phyloP scores from a whole-genome alignment of 768 basidiomycete genomes.

The Cystofilobasidium bisporidii region DNA sequence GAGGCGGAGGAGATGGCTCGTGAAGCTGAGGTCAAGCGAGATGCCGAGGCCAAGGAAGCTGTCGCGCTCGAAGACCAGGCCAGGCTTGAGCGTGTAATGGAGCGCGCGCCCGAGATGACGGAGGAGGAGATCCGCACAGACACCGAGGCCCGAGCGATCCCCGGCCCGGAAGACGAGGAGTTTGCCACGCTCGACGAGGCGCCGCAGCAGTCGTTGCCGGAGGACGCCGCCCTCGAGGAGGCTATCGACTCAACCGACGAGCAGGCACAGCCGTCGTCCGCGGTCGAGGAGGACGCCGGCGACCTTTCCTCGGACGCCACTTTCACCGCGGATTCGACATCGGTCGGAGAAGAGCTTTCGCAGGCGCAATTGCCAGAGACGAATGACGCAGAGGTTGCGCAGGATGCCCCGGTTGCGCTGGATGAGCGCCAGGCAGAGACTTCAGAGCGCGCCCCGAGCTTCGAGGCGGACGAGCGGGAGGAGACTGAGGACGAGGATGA shows the following conservation, averaged over 20 bases:
- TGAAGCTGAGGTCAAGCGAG: background rate
- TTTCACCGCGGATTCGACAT: background rate
- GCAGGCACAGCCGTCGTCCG: background rate
- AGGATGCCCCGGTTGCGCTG: background rate
- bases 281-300: background rate
- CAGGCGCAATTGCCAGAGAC: too few species aligned
- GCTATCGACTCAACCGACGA: slow-evolving; percentile 1
- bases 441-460: background rate
- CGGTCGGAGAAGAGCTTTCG: background rate
- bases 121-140: background rate
- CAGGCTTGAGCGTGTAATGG: background rate
- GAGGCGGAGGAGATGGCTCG: background rate
- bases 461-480: slow-evolving; percentile 39
- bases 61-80: background rate
- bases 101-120: background rate
- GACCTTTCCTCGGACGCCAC: background rate
- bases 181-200: background rate
- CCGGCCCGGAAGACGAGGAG: background rate
- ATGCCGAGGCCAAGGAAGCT: background rate
- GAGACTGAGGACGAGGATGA: slow-evolving; percentile 44
- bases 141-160: background rate
- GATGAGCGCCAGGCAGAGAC: too few species aligned
- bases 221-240: background rate
- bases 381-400: slow-evolving; percentile 41
- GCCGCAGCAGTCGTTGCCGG: background rate